Conservation (phyloP, 768 basidiomycete species). For the Inosperma sp. region DNA sequence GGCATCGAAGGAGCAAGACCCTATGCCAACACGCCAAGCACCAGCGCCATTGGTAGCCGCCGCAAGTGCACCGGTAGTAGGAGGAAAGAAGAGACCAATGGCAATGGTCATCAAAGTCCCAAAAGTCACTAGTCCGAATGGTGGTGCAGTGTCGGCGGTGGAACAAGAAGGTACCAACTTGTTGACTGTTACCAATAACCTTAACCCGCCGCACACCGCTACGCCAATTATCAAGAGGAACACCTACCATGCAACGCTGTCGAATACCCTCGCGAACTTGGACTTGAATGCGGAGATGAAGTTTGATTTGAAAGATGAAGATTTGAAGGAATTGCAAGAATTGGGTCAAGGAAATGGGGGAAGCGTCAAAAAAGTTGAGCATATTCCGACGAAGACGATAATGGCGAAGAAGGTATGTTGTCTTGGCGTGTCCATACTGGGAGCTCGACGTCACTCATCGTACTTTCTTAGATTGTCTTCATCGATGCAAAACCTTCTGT, state of each 20-base stretch:
- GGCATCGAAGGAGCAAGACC: conserved; percentile 26
- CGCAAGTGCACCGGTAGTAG: conserved; percentile 38
- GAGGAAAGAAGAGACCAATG: conserved; percentile 69
- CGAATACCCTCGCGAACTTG: conserved; percentile 79
- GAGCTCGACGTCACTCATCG: not conserved
- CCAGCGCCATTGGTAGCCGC: conserved; percentile 27
- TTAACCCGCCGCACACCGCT: conserved; percentile 52
- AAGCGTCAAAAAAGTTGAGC: conserved; percentile 94
- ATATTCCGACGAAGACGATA: conserved; percentile 81
- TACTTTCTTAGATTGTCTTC: conserved; percentile 85
- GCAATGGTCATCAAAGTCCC: conserved; percentile 80
- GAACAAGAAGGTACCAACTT: conserved; percentile 42
- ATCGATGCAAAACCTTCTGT: conserved; percentile 96
- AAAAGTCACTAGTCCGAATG: conserved; percentile 49
- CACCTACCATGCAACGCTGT: conserved; percentile 75
- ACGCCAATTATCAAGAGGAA: conserved; percentile 52
- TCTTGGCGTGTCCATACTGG: not conserved
- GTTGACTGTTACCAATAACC: conserved; percentile 44
- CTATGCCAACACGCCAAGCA: conserved; percentile 46
- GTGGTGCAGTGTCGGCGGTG: conserved; percentile 35
- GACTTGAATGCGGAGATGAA: conserved; percentile 85
- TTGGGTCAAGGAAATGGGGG: conserved; percentile 96
- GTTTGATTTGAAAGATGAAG: conserved; percentile 81
- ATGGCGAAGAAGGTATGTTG: conserved; percentile 95
- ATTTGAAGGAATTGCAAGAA: conserved; percentile 85